phyloP scores from a whole-genome alignment of 768 basidiomycete genomes.

The Cystofilobasidium capitatum region DNA sequence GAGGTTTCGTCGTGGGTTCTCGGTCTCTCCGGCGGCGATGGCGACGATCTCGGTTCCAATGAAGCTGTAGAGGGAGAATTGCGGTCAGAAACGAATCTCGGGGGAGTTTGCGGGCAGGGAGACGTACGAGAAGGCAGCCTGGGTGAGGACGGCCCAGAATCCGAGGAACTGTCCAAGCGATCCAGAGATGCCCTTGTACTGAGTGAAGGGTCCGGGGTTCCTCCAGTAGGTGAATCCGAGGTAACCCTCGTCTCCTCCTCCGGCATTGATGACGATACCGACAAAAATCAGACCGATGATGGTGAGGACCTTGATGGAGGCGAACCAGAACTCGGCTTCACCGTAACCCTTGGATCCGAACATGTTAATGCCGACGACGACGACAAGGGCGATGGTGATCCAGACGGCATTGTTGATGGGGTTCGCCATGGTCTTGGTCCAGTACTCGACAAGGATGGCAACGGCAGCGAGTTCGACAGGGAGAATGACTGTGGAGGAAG shows the following conservation, averaged over 20 bases:
- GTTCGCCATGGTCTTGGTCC: constrained; percentile 43
- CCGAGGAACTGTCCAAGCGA: constrained; percentile 62
- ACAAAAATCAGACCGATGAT: constrained; percentile 45
- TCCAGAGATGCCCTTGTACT: constrained; percentile 52
- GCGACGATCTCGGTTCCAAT: constrained; percentile 88
- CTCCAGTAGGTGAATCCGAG: constrained; percentile 73
- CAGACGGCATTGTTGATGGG: constrained; percentile 61
- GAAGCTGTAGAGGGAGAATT: too few species aligned
- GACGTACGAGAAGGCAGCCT: constrained; percentile 93
- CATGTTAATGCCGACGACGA: constrained; percentile 54
- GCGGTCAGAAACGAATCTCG: too few species aligned
- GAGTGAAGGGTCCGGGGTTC: constrained; percentile 77
- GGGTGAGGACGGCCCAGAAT: constrained; percentile 59
- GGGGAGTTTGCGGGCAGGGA: too few species aligned
- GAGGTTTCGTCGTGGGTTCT: constrained; percentile 51
- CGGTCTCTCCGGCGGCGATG: constrained; percentile 39
- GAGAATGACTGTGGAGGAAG: constrained; percentile 7
- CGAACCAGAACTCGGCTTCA: constrained; percentile 56
- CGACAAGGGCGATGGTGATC: constrained; percentile 64
- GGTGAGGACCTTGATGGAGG: constrained; percentile 78
- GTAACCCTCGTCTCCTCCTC: constrained; percentile 58
- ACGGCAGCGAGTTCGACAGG: constrained; percentile 24
- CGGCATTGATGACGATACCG: constrained; percentile 68
- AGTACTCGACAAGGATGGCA: constrained; percentile 30
- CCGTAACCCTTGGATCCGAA: constrained; percentile 38